These are phyloP conservation scores for Durotheca rogersii DNA, from an alignment of 495 filamentous ascomycete species.

Conservation along the genomic window DNA sequence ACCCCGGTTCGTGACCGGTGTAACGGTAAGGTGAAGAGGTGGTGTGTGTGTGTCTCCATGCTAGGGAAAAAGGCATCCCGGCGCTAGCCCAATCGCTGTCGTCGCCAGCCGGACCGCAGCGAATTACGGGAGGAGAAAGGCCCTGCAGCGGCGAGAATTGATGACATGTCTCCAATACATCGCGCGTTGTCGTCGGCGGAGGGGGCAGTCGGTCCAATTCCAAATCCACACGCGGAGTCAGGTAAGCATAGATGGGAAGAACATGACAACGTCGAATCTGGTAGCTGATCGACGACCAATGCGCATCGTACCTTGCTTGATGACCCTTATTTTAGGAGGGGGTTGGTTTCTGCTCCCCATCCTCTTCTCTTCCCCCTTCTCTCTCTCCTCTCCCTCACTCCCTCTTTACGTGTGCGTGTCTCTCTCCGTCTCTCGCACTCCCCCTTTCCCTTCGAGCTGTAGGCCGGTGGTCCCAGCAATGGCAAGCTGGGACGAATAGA, in stretches of 20 bases:
- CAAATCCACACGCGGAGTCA: background rate
- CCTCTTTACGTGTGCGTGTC: no score
- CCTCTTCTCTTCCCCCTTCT: background rate
- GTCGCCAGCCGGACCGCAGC: constrained; percentile 13
- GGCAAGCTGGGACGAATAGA: constrained; percentile 7
- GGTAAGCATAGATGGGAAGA: constrained; percentile 4
- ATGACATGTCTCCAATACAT: constrained; percentile 18
- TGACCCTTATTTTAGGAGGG: no score
- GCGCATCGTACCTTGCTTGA: background rate
- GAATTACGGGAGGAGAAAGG: constrained; percentile 14
- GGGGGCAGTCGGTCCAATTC: background rate
- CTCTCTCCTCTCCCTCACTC: background rate
- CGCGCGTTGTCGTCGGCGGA: background rate
- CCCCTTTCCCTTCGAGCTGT: constrained; percentile 15
- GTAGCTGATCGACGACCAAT: constrained; percentile 14
- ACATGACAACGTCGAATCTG: constrained; percentile 7
- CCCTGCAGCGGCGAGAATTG: constrained; percentile 11
- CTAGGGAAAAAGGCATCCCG: constrained; percentile 13
- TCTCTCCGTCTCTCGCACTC: no score
- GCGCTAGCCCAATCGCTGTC: constrained; percentile 16
- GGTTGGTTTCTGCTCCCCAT: no score
- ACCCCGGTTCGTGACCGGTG: constrained; percentile 17
- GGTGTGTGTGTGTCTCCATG: constrained; percentile 26
- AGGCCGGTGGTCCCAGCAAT: constrained; percentile 6
- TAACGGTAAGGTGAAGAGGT: constrained; percentile 24